These are phyloP conservation scores for Eragrostis curvula DNA, from an alignment of 176 grass and related monocot genomes.

Conservation along the genomic window DNA sequence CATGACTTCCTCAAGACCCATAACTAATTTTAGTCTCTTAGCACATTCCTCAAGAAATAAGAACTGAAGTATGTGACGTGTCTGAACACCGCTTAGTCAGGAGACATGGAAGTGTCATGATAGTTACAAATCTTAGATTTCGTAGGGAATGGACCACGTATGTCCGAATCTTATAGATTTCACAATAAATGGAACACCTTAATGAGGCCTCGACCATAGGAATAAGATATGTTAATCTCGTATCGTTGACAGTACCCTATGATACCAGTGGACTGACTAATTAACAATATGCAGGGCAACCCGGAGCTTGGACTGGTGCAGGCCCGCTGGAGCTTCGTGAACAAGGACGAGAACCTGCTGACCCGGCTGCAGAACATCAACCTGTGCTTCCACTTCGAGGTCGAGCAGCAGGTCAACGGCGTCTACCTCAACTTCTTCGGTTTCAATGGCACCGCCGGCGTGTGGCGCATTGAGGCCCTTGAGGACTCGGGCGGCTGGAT, in stretches of 20 bases:
- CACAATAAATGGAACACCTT: neutral
- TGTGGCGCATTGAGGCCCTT: conserved; percentile 94
- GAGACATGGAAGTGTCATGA: neutral
- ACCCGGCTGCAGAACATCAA: conserved; percentile 99
- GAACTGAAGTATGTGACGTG: neutral
- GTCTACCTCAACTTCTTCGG: conserved; percentile 97
- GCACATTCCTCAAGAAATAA: conserved; percentile 2
- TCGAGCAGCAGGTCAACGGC: conserved; percentile 99
- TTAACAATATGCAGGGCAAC: conserved; percentile 52
- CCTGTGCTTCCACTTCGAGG: conserved; percentile 98
- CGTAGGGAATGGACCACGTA: neutral
- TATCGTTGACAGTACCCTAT: neutral
- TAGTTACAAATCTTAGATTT: conserved; percentile 11
- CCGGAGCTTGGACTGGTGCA: conserved; percentile 88
- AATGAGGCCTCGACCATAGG: neutral
- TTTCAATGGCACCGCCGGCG: conserved; percentile 95
- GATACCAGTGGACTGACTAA: neutral
- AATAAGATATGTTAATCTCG: neutral
- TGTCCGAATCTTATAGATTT: neutral
- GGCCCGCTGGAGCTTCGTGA: conserved; percentile 94
- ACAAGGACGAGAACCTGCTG: conserved; percentile 94
- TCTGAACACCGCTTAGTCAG: neutral
- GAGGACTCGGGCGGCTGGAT: conserved; percentile 97
- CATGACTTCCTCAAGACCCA: neutral
- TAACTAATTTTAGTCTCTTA: neutral